A percentile compares a stretch with the other conserved stretches of the same genome.
Evolutionary conservation across 1,284 basidiomycete species (phyloP).

Genomic region (Trichosporon ovoides): DNA sequence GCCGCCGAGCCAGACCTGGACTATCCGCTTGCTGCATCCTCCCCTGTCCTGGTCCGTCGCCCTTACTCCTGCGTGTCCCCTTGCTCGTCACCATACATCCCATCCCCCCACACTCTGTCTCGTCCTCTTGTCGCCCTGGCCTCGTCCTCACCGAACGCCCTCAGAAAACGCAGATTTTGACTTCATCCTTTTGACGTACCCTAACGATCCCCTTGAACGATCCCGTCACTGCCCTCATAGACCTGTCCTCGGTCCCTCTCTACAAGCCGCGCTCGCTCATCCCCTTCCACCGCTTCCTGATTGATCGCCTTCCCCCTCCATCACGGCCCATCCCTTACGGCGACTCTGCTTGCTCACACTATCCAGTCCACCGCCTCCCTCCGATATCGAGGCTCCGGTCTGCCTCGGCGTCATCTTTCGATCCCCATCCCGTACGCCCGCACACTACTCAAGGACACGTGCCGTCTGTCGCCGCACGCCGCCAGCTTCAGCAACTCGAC

Average conservation of each 20-base stretch:
- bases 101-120: too few relatives aligned
- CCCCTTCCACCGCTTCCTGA: not conserved
- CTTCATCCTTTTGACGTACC: slow-evolving; percentile 3
- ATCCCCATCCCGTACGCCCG: not conserved
- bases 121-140: too few relatives aligned
- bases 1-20: too few relatives aligned
- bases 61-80: too few relatives aligned
- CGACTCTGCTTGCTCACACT: not conserved
- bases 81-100: too few relatives aligned
- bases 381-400: not conserved
- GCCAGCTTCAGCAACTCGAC: not conserved
- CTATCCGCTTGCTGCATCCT: too few relatives aligned
- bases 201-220: not conserved
- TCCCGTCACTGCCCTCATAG: not conserved
- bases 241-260: not conserved
- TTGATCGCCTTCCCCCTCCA: slow-evolving; percentile 1
- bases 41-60: too few relatives aligned
- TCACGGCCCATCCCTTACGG: not conserved
- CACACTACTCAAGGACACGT: not conserved
- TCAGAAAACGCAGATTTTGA: not conserved
- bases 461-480: not conserved
- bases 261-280: not conserved
- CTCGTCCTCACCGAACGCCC: not conserved
- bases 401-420: not conserved
- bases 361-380: not conserved